Evolutionary conservation across 768 basidiomycete genomes (phyloP).

Genomic region (Naganishia antarctica): DNA sequence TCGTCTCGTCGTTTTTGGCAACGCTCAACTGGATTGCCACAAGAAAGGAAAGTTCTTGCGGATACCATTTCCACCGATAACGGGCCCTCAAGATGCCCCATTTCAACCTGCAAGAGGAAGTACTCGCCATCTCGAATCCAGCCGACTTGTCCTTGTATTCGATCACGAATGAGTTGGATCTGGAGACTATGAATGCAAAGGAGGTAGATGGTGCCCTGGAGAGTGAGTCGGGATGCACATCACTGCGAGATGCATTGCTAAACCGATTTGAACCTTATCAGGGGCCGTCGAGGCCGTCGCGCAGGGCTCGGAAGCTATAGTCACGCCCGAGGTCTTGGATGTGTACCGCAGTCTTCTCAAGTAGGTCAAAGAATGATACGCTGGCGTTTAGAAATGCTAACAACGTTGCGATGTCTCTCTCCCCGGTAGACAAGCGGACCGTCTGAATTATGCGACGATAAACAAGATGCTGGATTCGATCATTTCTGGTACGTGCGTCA

Average conservation of each 20-base stretch:
- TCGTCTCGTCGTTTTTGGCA: background rate
- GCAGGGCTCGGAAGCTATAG: constrained; percentile 66
- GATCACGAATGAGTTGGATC: constrained; percentile 66
- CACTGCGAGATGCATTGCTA: background rate
- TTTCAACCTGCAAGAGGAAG: constrained; percentile 76
- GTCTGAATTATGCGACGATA: constrained; percentile 63
- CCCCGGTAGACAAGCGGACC: constrained; percentile 53
- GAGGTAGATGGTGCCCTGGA: constrained; percentile 48
- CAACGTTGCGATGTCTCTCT: background rate
- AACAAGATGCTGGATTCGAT: constrained; percentile 84
- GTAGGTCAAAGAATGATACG: constrained; percentile 38
- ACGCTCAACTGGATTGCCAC: too few species aligned
- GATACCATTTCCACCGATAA: background rate
- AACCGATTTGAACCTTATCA: constrained; percentile 42
- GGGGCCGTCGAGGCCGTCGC: constrained; percentile 78
- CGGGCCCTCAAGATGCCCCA: constrained; percentile 32
- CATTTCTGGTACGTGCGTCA: constrained; percentile 54
- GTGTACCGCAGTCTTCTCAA: constrained; percentile 78
- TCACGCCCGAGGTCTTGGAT: constrained; percentile 63
- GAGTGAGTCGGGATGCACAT: constrained; percentile 27
- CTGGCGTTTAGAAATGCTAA: background rate
- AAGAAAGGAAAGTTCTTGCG: too few species aligned
- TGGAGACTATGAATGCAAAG: constrained; percentile 54
- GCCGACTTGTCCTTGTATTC: constrained; percentile 61
- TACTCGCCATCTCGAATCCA: constrained; percentile 54